A percentile compares a stretch with the other conserved stretches of the same genome.
Conservation (phyloP, 2,329 filamentous ascomycete species). For the Beauveria bassiana region DNA sequence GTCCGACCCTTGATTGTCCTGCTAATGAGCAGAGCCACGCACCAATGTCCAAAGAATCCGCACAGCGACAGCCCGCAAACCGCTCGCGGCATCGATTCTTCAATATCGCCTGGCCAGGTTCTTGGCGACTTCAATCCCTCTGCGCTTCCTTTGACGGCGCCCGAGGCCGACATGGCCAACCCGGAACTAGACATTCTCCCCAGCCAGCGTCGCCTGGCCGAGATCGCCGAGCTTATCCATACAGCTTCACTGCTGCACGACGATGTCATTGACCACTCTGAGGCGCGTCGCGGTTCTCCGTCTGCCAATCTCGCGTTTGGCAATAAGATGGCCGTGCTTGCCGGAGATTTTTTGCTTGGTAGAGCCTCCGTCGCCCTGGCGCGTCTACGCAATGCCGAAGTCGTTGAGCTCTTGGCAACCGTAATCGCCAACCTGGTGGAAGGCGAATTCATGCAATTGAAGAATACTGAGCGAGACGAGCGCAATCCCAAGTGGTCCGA, state of each 20-base stretch:
- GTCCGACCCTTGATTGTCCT: constrained; percentile 90
- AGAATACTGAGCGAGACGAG: constrained; percentile 90
- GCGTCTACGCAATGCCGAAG: constrained; percentile 82
- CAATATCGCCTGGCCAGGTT: constrained; percentile 47
- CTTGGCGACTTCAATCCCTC: constrained; percentile 78
- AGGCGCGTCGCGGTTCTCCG: constrained; percentile 72
- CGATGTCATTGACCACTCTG: constrained; percentile 93
- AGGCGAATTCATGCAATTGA: constrained; percentile 98
- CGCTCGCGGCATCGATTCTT: constrained; percentile 40
- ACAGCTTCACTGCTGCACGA: constrained; percentile 94
- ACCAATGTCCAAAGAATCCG: constrained; percentile 58
- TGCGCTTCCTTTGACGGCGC: constrained; percentile 35
- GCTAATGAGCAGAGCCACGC: constrained; percentile 90
- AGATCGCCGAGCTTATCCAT: constrained; percentile 96
- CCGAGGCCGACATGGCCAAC: constrained; percentile 29
- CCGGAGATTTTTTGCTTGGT: constrained; percentile 92
- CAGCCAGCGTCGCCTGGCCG: constrained; percentile 84
- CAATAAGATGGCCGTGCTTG: constrained; percentile 98
- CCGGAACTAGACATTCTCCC: constrained; percentile 67
- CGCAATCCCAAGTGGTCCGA: constrained; percentile 77
- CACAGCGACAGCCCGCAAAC: constrained; percentile 33
- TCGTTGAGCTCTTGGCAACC: constrained; percentile 87
- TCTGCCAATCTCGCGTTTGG: constrained; percentile 94
- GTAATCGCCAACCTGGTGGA: constrained; percentile 97
- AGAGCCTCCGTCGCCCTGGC: constrained; percentile 90